Evolutionary conservation across 2,329 filamentous ascomycete genomes (phyloP).

Genomic region (Trichoderma lentiforme): DNA sequence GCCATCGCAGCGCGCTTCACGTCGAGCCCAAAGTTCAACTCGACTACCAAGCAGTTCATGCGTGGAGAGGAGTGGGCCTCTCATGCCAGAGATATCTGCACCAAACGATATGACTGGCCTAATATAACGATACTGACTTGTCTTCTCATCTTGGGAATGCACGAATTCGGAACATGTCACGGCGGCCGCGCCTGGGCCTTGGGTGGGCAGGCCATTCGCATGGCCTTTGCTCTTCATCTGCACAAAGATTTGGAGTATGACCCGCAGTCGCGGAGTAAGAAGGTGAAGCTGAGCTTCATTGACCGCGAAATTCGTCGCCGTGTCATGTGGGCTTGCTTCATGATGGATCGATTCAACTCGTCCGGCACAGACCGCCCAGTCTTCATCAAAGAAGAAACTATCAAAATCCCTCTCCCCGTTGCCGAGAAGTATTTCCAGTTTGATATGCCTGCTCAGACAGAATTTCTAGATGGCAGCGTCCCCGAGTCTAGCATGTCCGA

Average conservation of each 20-base stretch:
- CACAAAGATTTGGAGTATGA: slow-evolving; percentile 89
- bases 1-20: slow-evolving; percentile 95
- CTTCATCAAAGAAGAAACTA: slow-evolving; percentile 83
- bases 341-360: slow-evolving; percentile 97
- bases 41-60: slow-evolving; percentile 70
- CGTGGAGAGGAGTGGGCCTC: slow-evolving; percentile 89
- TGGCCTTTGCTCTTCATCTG: slow-evolving; percentile 93
- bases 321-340: slow-evolving; percentile 97
- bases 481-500: slow-evolving; percentile 60
- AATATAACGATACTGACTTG: slow-evolving; percentile 96
- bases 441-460: slow-evolving; percentile 84
- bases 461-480: slow-evolving; percentile 71
- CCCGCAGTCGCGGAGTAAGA: slow-evolving; percentile 60
- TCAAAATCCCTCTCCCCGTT: slow-evolving; percentile 86
- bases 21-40: slow-evolving; percentile 74
- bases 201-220: slow-evolving; percentile 89
- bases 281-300: slow-evolving; percentile 74
- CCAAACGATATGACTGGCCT: slow-evolving; percentile 85
- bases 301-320: slow-evolving; percentile 89
- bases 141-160: slow-evolving; percentile 80
- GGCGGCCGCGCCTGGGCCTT: slow-evolving; percentile 95
- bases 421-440: slow-evolving; percentile 87
- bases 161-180: slow-evolving; percentile 96
- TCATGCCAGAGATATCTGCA: slow-evolving; percentile 80
- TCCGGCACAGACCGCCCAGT: slow-evolving; percentile 90